Evolutionary conservation across 805 yeast species (phyloP).

Genomic region (Wickerhamomyces chaumierensis): DNA sequence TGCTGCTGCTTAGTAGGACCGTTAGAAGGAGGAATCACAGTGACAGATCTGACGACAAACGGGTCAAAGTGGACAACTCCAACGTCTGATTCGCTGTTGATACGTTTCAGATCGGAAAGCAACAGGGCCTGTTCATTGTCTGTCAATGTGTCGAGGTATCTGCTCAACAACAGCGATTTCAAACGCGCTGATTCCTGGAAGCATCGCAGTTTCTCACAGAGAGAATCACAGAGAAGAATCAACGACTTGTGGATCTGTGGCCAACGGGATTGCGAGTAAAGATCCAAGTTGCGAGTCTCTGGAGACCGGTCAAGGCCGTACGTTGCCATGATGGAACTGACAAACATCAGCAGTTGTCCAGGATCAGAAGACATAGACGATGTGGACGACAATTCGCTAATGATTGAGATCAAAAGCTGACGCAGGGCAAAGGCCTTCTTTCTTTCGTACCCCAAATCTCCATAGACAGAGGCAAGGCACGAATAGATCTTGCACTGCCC

Average conservation of each 20-base stretch:
- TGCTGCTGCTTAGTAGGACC: conserved; percentile 13
- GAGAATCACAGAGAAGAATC: conserved; percentile 36
- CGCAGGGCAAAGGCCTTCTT: conserved; percentile 63
- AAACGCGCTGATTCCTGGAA: conserved; percentile 30
- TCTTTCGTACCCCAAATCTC: conserved; percentile 47
- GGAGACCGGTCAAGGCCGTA: conserved; percentile 41
- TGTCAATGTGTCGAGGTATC: conserved; percentile 42
- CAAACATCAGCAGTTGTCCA: conserved; percentile 24
- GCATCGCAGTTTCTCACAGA: conserved; percentile 43
- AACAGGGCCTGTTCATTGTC: conserved; percentile 44
- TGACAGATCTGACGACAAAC: conserved; percentile 41
- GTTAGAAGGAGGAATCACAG: conserved; percentile 21
- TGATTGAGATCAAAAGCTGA: conserved; percentile 43
- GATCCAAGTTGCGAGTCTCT: conserved; percentile 19
- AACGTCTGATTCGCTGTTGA: conserved; percentile 16
- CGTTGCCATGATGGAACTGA: conserved; percentile 36
- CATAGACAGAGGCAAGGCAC: conserved; percentile 53
- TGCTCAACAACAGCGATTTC: conserved; percentile 42
- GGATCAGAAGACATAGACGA: background rate
- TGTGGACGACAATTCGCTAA: conserved; percentile 5
- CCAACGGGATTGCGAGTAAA: conserved; percentile 34
- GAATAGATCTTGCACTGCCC: conserved; percentile 56
- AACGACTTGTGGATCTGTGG: conserved; percentile 42
- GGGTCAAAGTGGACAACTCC: conserved; percentile 62
- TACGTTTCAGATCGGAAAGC: conserved; percentile 22